Evolutionary conservation across 352 stramenopile species (phyloP).

Genomic region (Thalassiosira delicatula): DNA sequence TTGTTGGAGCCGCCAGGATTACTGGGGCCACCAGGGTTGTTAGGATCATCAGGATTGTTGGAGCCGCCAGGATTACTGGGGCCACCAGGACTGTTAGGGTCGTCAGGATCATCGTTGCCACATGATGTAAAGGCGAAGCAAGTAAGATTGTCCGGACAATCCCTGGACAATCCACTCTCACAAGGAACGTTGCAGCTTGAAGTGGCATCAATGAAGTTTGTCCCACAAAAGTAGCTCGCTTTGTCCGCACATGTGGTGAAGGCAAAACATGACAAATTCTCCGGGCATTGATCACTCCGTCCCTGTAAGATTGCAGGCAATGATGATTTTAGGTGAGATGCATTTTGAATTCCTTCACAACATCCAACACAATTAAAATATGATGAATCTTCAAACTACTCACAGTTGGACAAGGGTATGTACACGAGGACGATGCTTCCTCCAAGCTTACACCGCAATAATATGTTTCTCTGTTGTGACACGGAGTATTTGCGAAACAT

Average conservation of each 20-base stretch:
- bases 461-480: constrained; percentile 51
- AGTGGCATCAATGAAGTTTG: constrained; percentile 58
- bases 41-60: neutral
- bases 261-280: constrained; percentile 59
- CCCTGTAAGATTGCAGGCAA: neutral
- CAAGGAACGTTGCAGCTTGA: constrained; percentile 59
- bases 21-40: constrained; percentile 23
- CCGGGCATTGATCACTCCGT: constrained; percentile 42
- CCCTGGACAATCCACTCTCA: constrained; percentile 35
- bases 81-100: constrained; percentile 11
- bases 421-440: constrained; percentile 43
- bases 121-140: constrained; percentile 69
- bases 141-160: constrained; percentile 49
- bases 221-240: constrained; percentile 61
- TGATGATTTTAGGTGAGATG: neutral
- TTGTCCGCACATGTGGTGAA: constrained; percentile 65
- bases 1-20: constrained; percentile 29
- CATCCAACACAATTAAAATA: neutral
- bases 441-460: constrained; percentile 47
- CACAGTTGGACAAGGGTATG: constrained; percentile 48
- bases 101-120: constrained; percentile 41
- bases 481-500: constrained; percentile 55
- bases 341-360: neutral
- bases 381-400: constrained; percentile 7
- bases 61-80: constrained; percentile 43